Evolutionary conservation across 495 filamentous ascomycete genomes (phyloP), one percentile per base, ranked within the genome.

Genomic region (Neohortaea acidophila): DNA sequence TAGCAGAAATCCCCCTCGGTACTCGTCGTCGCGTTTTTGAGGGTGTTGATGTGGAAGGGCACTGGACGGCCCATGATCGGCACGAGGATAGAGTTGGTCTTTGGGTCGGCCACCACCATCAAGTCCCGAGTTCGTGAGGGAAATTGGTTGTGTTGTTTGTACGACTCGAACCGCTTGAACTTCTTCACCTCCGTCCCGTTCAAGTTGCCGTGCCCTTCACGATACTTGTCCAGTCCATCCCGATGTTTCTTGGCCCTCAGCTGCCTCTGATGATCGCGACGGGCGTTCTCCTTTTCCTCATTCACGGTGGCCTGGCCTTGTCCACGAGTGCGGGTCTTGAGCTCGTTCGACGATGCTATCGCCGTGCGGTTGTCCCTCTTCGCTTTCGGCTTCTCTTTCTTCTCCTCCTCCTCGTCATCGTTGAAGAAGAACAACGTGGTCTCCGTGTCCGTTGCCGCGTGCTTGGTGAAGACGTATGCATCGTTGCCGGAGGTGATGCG

Each of bases 101-200:
- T 94, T 38, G 70, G 67, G 57, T 99, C 91, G 24, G 96, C 81
- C 27, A 92, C 72, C 34, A 99, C 79, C 19, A 75, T 76, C 29
- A 96, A 66, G 49, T 92, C 85, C 52, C 77, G 75, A 45, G 92
- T 76, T 59, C 72, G 73, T 8, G 68, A 53, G 2, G 91, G 91
- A 33, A 99, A 73, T 53, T 96, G 87, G 49, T 87, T 94, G 57
- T 99, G 89, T 19, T 91, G 75, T 63, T 96, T 99, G 64, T 99
- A 99, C 0, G 91, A 94, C 59, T 96, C 91, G 54, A 96, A 99
- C 25, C 81, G 79, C 63, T 96, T 96, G 66, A 96, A 94, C 59
- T 83, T 85, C 67, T 96, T 96, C 56, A 87, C 72, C 33, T 82
- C 73, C 19, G 79, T 78, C n/a, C 86, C 86, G 53, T 94, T 92